Evolutionary conservation across 1,284 basidiomycete species (phyloP), one percentile per base, ranked within the genome.

Genomic region (Apiotrichum brassicae): DNA sequence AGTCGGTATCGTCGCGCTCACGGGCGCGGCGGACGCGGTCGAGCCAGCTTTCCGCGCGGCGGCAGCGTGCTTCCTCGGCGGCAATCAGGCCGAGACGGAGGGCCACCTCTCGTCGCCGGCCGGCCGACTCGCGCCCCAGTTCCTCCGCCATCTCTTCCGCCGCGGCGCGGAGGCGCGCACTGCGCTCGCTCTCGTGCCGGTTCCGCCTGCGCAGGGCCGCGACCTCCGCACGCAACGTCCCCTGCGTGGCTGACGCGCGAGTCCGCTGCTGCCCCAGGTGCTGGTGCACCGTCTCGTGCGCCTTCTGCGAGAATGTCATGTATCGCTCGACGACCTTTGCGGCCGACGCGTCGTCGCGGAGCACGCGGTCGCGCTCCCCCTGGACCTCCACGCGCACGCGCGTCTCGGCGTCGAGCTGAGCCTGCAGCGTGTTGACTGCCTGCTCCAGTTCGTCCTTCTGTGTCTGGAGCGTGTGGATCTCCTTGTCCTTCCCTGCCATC

Each of bases 261-360:
- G 76, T 68, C 39, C 70, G 67, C 19, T 73, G 65, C 3, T 81
- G 76, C 9, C 77, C 76, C 38, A 90, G 77, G 22, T 86, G 80
- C 5, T 75, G 67, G 62, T 88, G 85, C 1, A 90, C 78, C 1
- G 79, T 72, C 48, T 86, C 78, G 13, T 84, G 85, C 8, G 85
- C 82, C 18, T 82, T 78, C 68, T 92, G 88, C 2, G 87, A 88
- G 70, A 91, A 92, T 60, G 84, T 86, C 88, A 91, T 92, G 69
- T 92, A 92, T 41, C 87, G 79, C 47, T 87, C 83, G 25, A 91
- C 87, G 77, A 91, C 87, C 63, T 83, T 86, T 12, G 85, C 82
- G 1, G 88, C 87, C 2, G 82, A 81, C 13, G 77, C 80, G 55
- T 91, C 87, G 53, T 90, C 85, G n/a, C 82, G 70, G 52, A 77